Evolutionary conservation across 306 rosid species (phyloP), one percentile per base, ranked within the genome.

Genomic region (Betula pendula): DNA sequence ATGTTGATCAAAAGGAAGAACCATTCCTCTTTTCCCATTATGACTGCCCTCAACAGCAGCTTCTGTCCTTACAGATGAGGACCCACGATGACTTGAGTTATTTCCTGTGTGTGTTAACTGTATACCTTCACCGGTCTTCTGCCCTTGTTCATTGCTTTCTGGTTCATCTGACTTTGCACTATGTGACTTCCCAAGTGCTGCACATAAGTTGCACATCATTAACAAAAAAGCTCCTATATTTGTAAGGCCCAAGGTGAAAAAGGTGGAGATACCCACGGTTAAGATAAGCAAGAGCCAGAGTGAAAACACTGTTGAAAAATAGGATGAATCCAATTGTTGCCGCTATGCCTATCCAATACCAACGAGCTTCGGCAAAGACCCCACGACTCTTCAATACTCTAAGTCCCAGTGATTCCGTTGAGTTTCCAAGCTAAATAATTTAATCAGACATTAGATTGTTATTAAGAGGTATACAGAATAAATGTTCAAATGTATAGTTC

Each of bases 1-100:
- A 81, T 84, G 81, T 50, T 80, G 84, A 27, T 76, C 86, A 77
- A 87, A 87, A 35, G 90, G 90, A 87, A 87, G 90, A 74, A 87
- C 44, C 88, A 84, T 84, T 79, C 90, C 90, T 35, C 59, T 81
- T 81, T 73, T 79, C 50, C 17, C 70, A 15, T 19, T 51, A 25
- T 9, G 44, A 75, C 11, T 58, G 49, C 35, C 48, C 59, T 55
- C 73, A 19, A 14, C 48, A 27, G 68, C 1, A 67, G 42, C 78
- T 70, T 27, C 68, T 2, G 58, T 5, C 45, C 70, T 77, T 16
- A 49, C 13, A 31, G 44, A 50, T 49, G 9, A 44, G 29, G 48
- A 25, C 59, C 31, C 47, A 1, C 10, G 70, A 40, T 38, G 48
- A 24, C 51, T 51, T 19, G 82, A 78, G 60, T 27, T 22, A 25